A percentile compares a stretch with the other conserved stretches of the same genome.
Evolutionary conservation across 192 early-diverging fungal genomes (phyloP).

Genomic region (Coemansia sp.): DNA sequence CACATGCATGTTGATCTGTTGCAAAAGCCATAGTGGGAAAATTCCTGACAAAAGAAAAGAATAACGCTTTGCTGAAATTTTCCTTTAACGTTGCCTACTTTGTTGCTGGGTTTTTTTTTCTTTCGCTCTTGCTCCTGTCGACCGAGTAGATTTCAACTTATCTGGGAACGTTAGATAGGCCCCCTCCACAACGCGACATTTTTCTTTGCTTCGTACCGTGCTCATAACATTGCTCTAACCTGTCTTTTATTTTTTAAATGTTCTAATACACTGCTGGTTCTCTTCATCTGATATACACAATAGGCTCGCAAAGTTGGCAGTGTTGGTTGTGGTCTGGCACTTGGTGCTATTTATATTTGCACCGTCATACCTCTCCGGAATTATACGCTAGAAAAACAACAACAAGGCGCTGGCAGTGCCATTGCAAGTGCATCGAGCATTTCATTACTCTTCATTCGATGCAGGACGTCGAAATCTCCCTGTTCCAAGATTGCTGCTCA

Average conservation of each 20-base stretch:
- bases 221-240: not conserved
- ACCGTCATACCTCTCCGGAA: constrained; percentile 15
- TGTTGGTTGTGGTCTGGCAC: constrained; percentile 26
- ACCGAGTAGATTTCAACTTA: constrained; percentile 9
- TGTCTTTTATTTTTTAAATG: not conserved
- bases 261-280: not conserved
- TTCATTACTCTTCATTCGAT: not conserved
- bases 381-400: not conserved
- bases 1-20: not conserved
- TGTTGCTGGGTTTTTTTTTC: not conserved
- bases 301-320: constrained; percentile 22
- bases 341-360: constrained; percentile 16
- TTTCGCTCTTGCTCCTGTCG: constrained; percentile 5
- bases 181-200: not conserved
- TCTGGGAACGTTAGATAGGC: not conserved
- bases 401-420: not conserved
- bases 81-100: not conserved
- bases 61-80: constrained; percentile 3
- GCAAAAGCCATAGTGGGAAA: not conserved
- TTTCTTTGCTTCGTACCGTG: not conserved
- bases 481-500: not conserved
- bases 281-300: not conserved
- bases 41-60: no score
- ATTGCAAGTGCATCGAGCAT: not conserved
- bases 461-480: not conserved